Evolutionary conservation across 192 early-diverging fungal species (phyloP).

Genomic region (Backusella sp.): DNA sequence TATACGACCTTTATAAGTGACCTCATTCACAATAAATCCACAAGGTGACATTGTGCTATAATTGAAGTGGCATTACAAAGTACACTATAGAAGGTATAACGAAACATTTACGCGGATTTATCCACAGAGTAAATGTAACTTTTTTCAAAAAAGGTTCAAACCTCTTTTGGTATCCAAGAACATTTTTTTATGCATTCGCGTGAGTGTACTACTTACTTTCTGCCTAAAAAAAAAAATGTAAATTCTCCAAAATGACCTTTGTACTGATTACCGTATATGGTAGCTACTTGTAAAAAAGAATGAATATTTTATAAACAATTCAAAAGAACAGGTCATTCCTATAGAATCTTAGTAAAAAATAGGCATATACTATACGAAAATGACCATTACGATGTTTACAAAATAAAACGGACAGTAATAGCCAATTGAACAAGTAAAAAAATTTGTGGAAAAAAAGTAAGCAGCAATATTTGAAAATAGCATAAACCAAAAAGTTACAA

Average conservation of each 20-base stretch:
- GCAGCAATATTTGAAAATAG: neutral
- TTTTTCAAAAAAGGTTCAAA: neutral
- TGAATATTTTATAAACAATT: too few species aligned
- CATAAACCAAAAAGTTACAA: neutral
- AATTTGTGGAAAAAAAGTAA: neutral
- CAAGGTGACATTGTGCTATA: too few species aligned
- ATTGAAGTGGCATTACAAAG: too few species aligned
- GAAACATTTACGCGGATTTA: conserved; percentile 43
- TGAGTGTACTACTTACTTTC: neutral
- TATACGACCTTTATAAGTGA: too few species aligned
- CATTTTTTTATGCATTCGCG: neutral
- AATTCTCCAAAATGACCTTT: neutral
- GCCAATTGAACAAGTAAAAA: too few species aligned
- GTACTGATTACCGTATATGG: neutral
- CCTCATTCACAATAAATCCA: too few species aligned
- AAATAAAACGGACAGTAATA: too few species aligned
- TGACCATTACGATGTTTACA: neutral
- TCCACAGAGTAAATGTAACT: neutral
- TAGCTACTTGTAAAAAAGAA: neutral
- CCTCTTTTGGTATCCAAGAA: neutral
- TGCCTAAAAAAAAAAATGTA: neutral
- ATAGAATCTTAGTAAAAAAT: neutral
- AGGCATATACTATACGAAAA: neutral
- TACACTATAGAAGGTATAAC: too few species aligned
- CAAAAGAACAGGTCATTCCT: neutral